phyloP scores from a whole-genome alignment of 228 moss, liverwort and hornwort genomes.

The Sphagnum magellanicum region DNA sequence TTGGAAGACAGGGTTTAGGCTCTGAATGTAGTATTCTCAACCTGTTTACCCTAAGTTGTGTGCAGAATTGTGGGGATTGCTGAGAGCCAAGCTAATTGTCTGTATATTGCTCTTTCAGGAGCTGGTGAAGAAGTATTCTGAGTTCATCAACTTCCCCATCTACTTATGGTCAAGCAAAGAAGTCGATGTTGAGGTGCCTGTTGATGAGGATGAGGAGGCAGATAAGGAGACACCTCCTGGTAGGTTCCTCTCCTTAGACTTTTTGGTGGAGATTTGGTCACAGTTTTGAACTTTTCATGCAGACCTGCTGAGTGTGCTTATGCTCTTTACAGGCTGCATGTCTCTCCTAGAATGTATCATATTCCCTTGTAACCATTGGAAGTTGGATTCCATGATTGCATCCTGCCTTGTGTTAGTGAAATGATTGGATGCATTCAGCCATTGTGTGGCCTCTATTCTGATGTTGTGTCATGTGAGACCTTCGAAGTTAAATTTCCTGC shows the following conservation, averaged over 20 bases:
- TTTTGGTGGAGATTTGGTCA: too few species aligned
- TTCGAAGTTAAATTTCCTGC: too few species aligned
- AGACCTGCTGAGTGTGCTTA: too few species aligned
- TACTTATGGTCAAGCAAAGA: constrained; percentile 75
- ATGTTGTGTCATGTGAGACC: too few species aligned
- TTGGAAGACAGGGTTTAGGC: neutral
- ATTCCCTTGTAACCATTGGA: too few species aligned
- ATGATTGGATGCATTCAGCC: neutral
- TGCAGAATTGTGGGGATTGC: neutral
- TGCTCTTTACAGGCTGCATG: too few species aligned
- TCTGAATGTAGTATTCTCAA: neutral
- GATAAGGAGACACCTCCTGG: constrained; percentile 5
- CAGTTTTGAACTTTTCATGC: too few species aligned
- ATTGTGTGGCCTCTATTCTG: neutral
- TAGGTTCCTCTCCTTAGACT: too few species aligned
- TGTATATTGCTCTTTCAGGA: constrained; percentile 26
- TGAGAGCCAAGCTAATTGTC: neutral
- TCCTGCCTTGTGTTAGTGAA: too few species aligned
- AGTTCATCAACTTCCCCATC: constrained; percentile 79
- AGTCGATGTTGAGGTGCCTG: constrained; percentile 35
- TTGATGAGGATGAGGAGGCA: constrained; percentile 29
- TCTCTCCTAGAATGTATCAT: too few species aligned
- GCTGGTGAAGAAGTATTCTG: constrained; percentile 68
- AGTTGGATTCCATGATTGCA: too few species aligned
- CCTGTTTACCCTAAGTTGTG: neutral